A percentile compares a stretch with the other conserved stretches of the same genome.
These are phyloP conservation scores for Alternaria brassicicola DNA, from an alignment of 2,329 filamentous ascomycete species.

Conservation along the genomic window DNA sequence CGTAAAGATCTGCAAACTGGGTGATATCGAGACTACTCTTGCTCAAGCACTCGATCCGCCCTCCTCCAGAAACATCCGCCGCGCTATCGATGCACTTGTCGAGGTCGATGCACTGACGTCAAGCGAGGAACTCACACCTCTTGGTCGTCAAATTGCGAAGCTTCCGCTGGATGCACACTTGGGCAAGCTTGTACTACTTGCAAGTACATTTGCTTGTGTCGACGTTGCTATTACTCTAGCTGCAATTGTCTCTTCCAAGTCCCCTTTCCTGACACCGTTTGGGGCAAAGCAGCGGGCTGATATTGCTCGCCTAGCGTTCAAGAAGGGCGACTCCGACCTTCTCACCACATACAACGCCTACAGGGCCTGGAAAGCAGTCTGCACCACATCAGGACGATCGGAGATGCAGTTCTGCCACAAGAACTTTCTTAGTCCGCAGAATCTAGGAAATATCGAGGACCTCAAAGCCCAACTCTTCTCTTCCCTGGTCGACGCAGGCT, in stretches of 20 bases:
- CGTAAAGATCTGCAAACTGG: constrained; percentile 96
- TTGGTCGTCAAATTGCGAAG: constrained; percentile 85
- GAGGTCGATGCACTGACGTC: constrained; percentile 88
- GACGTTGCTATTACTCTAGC: constrained; percentile 92
- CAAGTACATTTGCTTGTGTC: constrained; percentile 85
- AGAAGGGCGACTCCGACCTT: constrained; percentile 85
- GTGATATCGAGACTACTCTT: constrained; percentile 88
- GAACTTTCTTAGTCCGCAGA: constrained; percentile 90
- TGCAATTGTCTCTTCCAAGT: constrained; percentile 92
- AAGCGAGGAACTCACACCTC: constrained; percentile 80
- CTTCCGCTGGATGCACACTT: constrained; percentile 92
- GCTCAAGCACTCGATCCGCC: constrained; percentile 88
- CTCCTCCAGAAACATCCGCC: constrained; percentile 86
- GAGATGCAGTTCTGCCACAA: constrained; percentile 93
- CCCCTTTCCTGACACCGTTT: constrained; percentile 87
- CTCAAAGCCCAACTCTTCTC: constrained; percentile 89
- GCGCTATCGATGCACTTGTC: constrained; percentile 89
- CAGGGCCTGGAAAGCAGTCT: constrained; percentile 82
- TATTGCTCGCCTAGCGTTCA: constrained; percentile 77
- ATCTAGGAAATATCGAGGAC: constrained; percentile 90
- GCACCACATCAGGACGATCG: constrained; percentile 70
- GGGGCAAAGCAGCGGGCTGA: constrained; percentile 84
- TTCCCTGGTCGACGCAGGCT: constrained; percentile 82
- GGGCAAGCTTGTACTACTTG: constrained; percentile 88
- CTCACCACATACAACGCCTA: constrained; percentile 96